Conservation (phyloP, 176 grass and related monocot genomes). For the Hsuehochloa calcarea region DNA sequence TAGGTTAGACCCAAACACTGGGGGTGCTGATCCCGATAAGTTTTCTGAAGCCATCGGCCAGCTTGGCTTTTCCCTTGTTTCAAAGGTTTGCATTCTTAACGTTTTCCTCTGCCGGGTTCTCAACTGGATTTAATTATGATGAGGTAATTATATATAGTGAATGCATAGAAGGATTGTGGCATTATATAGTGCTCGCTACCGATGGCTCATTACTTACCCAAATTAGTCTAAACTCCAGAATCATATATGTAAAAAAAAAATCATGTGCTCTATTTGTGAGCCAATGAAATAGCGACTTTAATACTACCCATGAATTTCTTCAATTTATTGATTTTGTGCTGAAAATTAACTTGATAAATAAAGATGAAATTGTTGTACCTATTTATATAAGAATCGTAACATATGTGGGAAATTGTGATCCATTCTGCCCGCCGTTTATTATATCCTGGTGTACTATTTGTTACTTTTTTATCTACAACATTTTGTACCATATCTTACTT, state of each 20-base stretch:
- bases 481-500: neutral
- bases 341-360: neutral
- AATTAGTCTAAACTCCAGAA: neutral
- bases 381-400: neutral
- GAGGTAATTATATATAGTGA: conserved; percentile 8
- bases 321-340: neutral
- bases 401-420: neutral
- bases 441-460: neutral
- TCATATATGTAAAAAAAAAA: neutral
- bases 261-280: neutral
- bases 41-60: conserved; percentile 71
- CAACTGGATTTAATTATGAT: conserved; percentile 3
- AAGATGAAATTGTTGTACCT: neutral
- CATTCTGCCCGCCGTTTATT: neutral
- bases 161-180: conserved; percentile 5
- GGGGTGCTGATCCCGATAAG: conserved; percentile 82
- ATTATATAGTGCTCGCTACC: neutral
- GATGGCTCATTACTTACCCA: neutral
- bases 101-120: conserved; percentile 15
- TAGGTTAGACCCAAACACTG: conserved; percentile 86
- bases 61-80: conserved; percentile 78
- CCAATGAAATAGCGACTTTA: neutral
- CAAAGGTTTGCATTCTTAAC: conserved; percentile 56
- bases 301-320: conserved; percentile 7
- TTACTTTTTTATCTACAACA: neutral